Percentiles rank a stretch among this genome's conserved stretches.
Conservation (phyloP, 495 filamentous ascomycete species). For the Hyaloscypha variabilis region DNA sequence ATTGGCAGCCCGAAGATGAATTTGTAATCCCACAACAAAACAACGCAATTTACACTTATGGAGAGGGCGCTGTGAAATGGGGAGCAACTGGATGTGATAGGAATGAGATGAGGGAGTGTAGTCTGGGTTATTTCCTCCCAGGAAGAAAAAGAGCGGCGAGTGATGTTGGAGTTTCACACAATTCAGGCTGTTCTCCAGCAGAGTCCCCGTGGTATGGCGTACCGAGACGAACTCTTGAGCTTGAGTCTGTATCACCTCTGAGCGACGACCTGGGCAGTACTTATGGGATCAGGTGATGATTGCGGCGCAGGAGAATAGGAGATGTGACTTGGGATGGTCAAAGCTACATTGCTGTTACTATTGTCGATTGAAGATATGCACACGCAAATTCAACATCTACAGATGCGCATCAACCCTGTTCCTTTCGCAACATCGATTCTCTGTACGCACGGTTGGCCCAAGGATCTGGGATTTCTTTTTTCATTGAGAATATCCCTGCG, state of each 20-base stretch:
- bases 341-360: background rate
- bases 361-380: background rate
- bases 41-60: slow-evolving; percentile 6
- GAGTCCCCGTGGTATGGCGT: background rate
- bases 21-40: slow-evolving; percentile 19
- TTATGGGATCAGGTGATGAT: background rate
- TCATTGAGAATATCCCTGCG: background rate
- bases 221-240: background rate
- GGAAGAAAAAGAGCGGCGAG: background rate
- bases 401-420: background rate
- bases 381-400: background rate
- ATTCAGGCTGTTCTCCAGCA: background rate
- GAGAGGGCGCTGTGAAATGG: background rate
- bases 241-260: background rate
- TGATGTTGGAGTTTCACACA: background rate
- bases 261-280: background rate
- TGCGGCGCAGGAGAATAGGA: background rate
- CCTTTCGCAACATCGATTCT: background rate
- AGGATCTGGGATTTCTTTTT: background rate
- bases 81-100: background rate
- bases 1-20: slow-evolving; percentile 28
- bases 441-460: background rate
- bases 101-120: background rate
- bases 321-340: background rate
- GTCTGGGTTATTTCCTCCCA: background rate